Percentiles rank a stretch among this genome's conserved stretches.
Conservation (phyloP, 2,329 filamentous ascomycete genomes). For the Pochonia chlamydosporia region DNA sequence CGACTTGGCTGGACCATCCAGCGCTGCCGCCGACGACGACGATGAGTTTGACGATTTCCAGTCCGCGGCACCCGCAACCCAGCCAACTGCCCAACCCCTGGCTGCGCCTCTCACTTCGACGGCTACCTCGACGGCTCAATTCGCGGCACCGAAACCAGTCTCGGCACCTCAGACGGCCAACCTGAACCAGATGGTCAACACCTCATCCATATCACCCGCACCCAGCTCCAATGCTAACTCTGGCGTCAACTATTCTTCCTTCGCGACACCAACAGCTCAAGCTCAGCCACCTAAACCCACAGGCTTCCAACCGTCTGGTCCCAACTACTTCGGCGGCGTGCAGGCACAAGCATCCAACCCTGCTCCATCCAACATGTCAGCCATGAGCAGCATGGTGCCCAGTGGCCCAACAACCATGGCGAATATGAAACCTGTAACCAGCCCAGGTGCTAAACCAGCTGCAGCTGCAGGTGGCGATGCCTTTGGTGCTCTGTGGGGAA, state of each 20-base stretch:
- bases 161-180: slow-evolving; percentile 77
- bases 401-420: slow-evolving; percentile 33
- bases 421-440: slow-evolving; percentile 41
- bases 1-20: slow-evolving; percentile 29
- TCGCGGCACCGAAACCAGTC: slow-evolving; percentile 77
- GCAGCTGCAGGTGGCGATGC: slow-evolving; percentile 68
- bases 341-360: slow-evolving; percentile 31
- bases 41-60: slow-evolving; percentile 98
- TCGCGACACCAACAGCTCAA: slow-evolving; percentile 35
- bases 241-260: slow-evolving; percentile 59
- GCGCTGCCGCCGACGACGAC: slow-evolving; percentile 51
- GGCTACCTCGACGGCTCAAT: slow-evolving; percentile 55
- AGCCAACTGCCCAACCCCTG: slow-evolving; percentile 41
- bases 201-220: slow-evolving; percentile 76
- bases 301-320: slow-evolving; percentile 69
- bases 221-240: slow-evolving; percentile 50
- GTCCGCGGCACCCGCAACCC: slow-evolving; percentile 63
- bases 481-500: slow-evolving; percentile 83
- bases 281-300: slow-evolving; percentile 48
- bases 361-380: slow-evolving; percentile 23
- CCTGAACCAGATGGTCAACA: slow-evolving; percentile 71
- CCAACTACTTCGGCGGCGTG: slow-evolving; percentile 94
- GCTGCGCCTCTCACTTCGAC: slow-evolving; percentile 43
- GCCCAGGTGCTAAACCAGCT: slow-evolving; percentile 44
- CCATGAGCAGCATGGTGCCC: slow-evolving; percentile 28